Conservation (phyloP, 2,329 filamentous ascomycete species). For the Canariomyces notabilis region DNA sequence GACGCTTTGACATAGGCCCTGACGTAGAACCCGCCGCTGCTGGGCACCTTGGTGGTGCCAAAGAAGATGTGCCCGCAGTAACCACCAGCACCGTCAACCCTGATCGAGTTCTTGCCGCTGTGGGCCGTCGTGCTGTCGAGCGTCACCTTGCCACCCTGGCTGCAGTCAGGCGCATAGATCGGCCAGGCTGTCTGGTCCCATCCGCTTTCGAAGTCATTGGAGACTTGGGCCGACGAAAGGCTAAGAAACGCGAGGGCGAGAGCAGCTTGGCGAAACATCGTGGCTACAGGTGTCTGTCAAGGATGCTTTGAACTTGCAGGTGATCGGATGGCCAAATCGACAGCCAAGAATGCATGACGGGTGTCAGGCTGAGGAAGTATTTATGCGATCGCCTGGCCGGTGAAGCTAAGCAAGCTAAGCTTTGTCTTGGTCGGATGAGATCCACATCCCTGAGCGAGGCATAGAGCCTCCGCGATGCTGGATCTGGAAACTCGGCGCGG, state of each 20-base stretch:
- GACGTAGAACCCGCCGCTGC: constrained; percentile 51
- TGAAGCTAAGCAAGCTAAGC: neutral
- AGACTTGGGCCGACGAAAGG: constrained; percentile 46
- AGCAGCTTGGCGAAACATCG: constrained; percentile 9
- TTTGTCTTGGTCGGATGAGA: neutral
- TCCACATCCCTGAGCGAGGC: neutral
- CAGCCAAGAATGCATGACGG: no score
- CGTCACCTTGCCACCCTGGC: constrained; percentile 51
- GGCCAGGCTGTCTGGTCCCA: constrained; percentile 55
- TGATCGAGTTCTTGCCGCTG: constrained; percentile 51
- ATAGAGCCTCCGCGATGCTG: constrained; percentile 7
- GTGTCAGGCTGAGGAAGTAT: no score
- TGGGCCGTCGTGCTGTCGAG: constrained; percentile 54
- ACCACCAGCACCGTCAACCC: constrained; percentile 48
- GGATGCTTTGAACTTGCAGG: neutral
- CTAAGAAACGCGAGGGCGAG: constrained; percentile 41
- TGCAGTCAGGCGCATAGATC: constrained; percentile 55
- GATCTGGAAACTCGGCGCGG: constrained; percentile 8
- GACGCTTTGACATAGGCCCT: constrained; percentile 49
- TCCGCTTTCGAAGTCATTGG: constrained; percentile 53
- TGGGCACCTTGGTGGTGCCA: constrained; percentile 51
- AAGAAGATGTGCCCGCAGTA: constrained; percentile 59
- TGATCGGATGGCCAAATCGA: no score
- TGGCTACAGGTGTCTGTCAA: neutral
- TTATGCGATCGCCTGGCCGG: neutral